Percentiles rank a stretch among this genome's conserved stretches.
These are phyloP conservation scores for Cystobasidium slooffiae DNA, from an alignment of 1,284 basidiomycete genomes.

Conservation along the genomic window DNA sequence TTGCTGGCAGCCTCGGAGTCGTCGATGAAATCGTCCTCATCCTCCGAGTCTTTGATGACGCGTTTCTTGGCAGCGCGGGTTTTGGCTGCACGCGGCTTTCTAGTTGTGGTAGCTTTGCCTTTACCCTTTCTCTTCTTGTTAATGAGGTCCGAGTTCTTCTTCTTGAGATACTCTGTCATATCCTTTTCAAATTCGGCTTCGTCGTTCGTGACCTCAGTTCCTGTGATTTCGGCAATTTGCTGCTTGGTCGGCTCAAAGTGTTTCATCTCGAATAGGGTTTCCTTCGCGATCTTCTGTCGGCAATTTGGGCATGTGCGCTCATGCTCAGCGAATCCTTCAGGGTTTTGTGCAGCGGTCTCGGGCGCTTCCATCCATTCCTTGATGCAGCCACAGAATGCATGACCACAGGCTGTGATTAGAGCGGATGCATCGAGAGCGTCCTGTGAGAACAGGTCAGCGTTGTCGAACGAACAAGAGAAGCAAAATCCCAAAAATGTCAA, in stretches of 20 bases:
- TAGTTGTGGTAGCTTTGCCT: neutral
- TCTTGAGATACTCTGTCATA: constrained; percentile 6
- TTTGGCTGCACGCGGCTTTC: constrained; percentile 26
- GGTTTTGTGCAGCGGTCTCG: constrained; percentile 10
- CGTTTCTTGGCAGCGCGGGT: constrained; percentile 16
- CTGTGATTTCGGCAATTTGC: constrained; percentile 41
- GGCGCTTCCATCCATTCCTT: constrained; percentile 19
- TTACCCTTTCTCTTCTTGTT: constrained; percentile 33
- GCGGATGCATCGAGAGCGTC: constrained; percentile 22
- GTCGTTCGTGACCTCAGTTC: neutral
- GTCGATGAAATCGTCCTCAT: constrained; percentile 53
- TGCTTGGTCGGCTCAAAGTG: constrained; percentile 49
- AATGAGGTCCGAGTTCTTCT: constrained; percentile 43
- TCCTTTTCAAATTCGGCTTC: constrained; percentile 20
- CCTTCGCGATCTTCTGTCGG: constrained; percentile 43
- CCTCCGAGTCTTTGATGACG: constrained; percentile 29
- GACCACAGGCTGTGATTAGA: constrained; percentile 10
- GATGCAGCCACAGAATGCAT: constrained; percentile 18
- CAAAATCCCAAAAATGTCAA: neutral
- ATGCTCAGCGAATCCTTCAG: constrained; percentile 28
- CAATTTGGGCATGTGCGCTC: constrained; percentile 50
- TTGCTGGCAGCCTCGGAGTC: constrained; percentile 43
- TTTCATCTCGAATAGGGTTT: constrained; percentile 37
- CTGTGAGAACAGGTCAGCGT: neutral
- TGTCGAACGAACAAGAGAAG: neutral